Base-by-base conservation (phyloP, 1,284 basidiomycete genomes). In the Ustilago nuda region DNA sequence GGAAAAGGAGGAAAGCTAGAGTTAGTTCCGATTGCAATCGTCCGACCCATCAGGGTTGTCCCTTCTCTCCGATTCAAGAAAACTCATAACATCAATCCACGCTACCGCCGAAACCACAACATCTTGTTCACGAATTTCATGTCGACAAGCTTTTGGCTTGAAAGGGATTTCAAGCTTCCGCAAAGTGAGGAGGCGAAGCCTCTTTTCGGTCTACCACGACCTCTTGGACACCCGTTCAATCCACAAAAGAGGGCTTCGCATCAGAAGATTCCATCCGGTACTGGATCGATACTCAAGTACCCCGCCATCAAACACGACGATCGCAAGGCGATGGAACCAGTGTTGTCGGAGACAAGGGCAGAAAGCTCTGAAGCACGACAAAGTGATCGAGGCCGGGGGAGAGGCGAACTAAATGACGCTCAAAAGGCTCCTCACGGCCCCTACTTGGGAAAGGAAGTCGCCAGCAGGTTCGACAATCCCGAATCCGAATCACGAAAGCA, bases 21-120 rank as follows among this genome's bases (percentile, higher is more conserved):
- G 2, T 43, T 66, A 2, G 11, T 52, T 23, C 64, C 64, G 5
- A 8, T 15, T 6, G 27, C 45, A 8, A 66, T 66, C n/a, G 64
- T 66, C 37, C 52, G 64, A 19, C 64, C 64, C 1, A 13, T 60
- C 3, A 19, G 19, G 0, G 46, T 56, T 4, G 27, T 33, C 1
- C 64, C 64, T 5, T 11, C 17, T 2, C 8, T 66, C 7, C 15
- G 15, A 9, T 60, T 66, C 33, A 19, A 27, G 11, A 66, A 46
- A 0, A 15, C 60, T 12, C 51, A 43, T 33, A 27, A 27, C 2
- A 27, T 27, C 3, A 3, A 27, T 3, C 0, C 23, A 27, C 2
- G 3, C 23, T 0, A 27, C 23, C 0, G 23, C 23, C 0, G 3
- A 27, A 3, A 0, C 2, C 19, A 23, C 4, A 45, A 7, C 6